These are phyloP conservation scores for Colletotrichum filicis DNA, from an alignment of 2,329 filamentous ascomycete genomes.

Conservation along the genomic window DNA sequence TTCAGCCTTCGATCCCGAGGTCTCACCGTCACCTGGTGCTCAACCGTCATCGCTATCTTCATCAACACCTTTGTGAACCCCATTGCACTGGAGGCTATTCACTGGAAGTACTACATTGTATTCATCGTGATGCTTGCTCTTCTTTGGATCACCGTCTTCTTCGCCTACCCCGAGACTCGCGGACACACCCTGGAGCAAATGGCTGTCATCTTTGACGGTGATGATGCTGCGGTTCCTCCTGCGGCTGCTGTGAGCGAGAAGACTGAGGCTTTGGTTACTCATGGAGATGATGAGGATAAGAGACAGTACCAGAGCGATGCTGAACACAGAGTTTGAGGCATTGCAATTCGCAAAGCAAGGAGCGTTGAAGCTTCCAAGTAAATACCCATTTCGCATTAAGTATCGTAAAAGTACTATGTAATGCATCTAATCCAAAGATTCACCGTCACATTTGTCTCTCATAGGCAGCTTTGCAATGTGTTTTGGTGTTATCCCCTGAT, in stretches of 20 bases:
- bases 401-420: background rate
- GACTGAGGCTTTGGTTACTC: conserved; percentile 13
- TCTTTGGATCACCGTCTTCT: conserved; percentile 20
- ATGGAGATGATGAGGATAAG: conserved; percentile 1
- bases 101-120: conserved; percentile 58
- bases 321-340: background rate
- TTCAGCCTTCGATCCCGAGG: conserved; percentile 23
- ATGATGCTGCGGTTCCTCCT: conserved; percentile 15
- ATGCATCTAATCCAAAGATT: background rate
- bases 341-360: too few relatives aligned
- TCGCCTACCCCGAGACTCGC: conserved; percentile 28
- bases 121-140: conserved; percentile 48
- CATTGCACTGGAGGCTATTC: conserved; percentile 52
- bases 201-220: conserved; percentile 31
- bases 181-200: conserved; percentile 34
- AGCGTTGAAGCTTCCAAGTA: background rate
- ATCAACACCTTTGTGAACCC: conserved; percentile 53
- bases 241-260: conserved; percentile 20
- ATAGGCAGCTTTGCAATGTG: background rate
- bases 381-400: background rate
- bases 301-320: background rate
- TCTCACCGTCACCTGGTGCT: conserved; percentile 26
- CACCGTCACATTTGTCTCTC: background rate
- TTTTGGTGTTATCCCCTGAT: too few relatives aligned
- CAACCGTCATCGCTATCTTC: conserved; percentile 24